Percentiles rank a stretch among this genome's conserved stretches.
phyloP scores from a whole-genome alignment of 1,284 basidiomycete genomes.

The Marasmius sp. region DNA sequence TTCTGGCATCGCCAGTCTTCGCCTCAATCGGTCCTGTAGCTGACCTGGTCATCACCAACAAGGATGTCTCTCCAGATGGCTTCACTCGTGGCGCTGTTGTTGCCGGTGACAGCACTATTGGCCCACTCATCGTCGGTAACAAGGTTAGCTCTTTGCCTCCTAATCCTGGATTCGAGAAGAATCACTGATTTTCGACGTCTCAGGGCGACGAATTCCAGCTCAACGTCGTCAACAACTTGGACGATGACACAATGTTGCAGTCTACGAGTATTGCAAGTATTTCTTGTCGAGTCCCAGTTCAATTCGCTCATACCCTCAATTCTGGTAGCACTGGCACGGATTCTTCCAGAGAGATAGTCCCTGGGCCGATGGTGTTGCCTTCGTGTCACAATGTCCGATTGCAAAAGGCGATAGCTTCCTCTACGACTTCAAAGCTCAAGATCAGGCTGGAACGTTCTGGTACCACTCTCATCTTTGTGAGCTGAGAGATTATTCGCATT shows the following conservation, averaged over 20 bases:
- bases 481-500: conserved; percentile 12
- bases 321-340: conserved; percentile 39
- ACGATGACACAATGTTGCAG: conserved; percentile 20
- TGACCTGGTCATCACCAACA: not conserved
- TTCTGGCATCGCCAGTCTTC: not conserved
- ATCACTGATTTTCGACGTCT: not conserved
- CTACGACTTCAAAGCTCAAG: conserved; percentile 30
- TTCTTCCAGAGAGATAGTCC: conserved; percentile 32
- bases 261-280: not conserved
- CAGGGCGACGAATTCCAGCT: conserved; percentile 23
- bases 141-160: conserved; percentile 10
- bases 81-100: conserved; percentile 2
- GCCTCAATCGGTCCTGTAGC: not conserved
- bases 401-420: conserved; percentile 30
- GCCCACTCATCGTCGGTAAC: conserved; percentile 19
- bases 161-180: not conserved
- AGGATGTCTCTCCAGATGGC: not conserved
- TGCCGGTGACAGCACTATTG: conserved; percentile 7
- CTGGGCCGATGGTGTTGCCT: conserved; percentile 33
- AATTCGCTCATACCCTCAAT: not conserved
- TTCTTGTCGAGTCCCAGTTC: not conserved
- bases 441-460: conserved; percentile 44
- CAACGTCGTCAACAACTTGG: conserved; percentile 21
- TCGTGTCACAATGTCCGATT: conserved; percentile 42
- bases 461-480: conserved; percentile 42